Base-by-base conservation (phyloP, 1,139 yeast genomes). In the Saccharomycopsis hybrid region DNA sequence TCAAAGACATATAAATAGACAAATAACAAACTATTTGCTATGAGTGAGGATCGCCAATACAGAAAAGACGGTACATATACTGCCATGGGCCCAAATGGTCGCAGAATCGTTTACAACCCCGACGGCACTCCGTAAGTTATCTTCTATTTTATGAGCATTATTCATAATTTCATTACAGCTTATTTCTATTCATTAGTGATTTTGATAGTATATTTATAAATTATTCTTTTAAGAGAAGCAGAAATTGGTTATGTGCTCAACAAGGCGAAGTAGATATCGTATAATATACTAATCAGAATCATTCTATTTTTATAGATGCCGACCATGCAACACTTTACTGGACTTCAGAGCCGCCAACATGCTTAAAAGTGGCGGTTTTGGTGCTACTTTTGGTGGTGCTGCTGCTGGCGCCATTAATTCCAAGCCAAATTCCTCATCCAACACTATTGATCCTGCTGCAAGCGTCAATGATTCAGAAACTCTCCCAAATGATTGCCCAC, bases 91-190 rank as follows among this genome's bases (percentile, higher is more conserved):
- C 68, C 74, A 2, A 63, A 77, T 30, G 95, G 96, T 0, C 73
- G 85, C 49, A 80, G 78, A 59, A 84, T 88, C 55, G 67, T 87
- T 28, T 83, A 85, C 54, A 96, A 87, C 59, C 82, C 86, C 62
- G 83, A 89, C 65, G 97, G 97, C 1, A 88, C 86, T 66, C 96
- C 96, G 85, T 85, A 73, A 60, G 92, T 74, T 36, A n/a, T 24
- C 31, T 39, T n/a, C 43, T 31, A 5, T n/a, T 7, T n/a, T n/a
- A n/a, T n/a, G n/a, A n/a, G n/a, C n/a, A n/a, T n/a, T n/a, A n/a
- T n/a, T n/a, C n/a, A n/a, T n/a, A n/a, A n/a, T n/a, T n/a, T n/a
- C n/a, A n/a, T n/a, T n/a, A n/a, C n/a, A n/a, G n/a, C n/a, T n/a
- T n/a, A n/a, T n/a, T n/a, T n/a, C n/a, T n/a, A n/a, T n/a, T n/a